Percentiles rank a stretch among this genome's conserved stretches.
phyloP scores from a whole-genome alignment of 805 yeast species.

The Ogataea pignaliae region DNA sequence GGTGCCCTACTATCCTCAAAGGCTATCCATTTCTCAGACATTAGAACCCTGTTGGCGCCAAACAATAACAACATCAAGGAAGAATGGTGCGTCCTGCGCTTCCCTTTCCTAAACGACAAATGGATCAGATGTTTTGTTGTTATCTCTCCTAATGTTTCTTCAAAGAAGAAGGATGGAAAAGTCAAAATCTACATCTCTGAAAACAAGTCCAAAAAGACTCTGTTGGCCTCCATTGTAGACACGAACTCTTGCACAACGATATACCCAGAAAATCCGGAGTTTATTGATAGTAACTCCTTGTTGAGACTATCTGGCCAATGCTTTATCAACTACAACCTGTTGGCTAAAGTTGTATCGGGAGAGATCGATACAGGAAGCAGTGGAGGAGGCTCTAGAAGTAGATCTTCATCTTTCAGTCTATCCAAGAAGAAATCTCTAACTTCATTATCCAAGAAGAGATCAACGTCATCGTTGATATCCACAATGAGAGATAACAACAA shows the following conservation, averaged over 20 bases:
- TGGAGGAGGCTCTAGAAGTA: constrained; percentile 17
- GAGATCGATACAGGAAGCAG: constrained; percentile 16
- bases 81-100: constrained; percentile 62
- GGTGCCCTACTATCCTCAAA: constrained; percentile 58
- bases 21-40: constrained; percentile 53
- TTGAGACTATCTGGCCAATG: constrained; percentile 54
- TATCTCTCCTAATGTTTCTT: constrained; percentile 40
- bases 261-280: constrained; percentile 52
- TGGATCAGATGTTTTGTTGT: constrained; percentile 56
- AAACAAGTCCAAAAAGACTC: constrained; percentile 44
- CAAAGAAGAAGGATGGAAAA: constrained; percentile 41
- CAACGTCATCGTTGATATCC: constrained; percentile 25
- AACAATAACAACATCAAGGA: constrained; percentile 41
- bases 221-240: constrained; percentile 45
- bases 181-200: constrained; percentile 50
- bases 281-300: constrained; percentile 54
- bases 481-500: constrained; percentile 7
- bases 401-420: constrained; percentile 24
- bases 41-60: constrained; percentile 52
- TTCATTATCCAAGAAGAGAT: constrained; percentile 18
- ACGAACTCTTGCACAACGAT: constrained; percentile 48
- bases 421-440: background rate
- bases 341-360: constrained; percentile 19
- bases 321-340: constrained; percentile 36
- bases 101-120: constrained; percentile 52